Percentiles rank a stretch among this genome's conserved stretches.
phyloP scores from a whole-genome alignment of 1,284 basidiomycete species.

The Ustilago sp. region DNA sequence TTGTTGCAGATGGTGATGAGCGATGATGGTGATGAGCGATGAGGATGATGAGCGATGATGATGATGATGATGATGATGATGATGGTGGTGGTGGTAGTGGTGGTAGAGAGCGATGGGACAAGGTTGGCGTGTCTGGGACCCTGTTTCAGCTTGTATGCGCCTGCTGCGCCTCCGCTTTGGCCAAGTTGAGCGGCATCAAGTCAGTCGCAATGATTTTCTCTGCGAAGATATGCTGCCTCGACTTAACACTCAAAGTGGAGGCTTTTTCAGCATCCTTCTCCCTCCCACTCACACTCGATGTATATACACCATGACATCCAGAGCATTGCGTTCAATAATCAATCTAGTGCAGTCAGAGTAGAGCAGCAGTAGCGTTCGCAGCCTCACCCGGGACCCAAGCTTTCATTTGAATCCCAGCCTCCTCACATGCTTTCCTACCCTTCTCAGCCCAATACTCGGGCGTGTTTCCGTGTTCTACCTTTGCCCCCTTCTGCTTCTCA shows the following conservation, averaged over 20 bases:
- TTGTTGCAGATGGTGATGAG: too few species aligned
- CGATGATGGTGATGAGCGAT: too few species aligned
- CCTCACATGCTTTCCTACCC: conserved; percentile 32
- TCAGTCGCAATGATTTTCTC: too few species aligned
- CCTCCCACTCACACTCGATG: background rate
- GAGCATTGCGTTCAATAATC: background rate
- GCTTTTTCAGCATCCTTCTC: background rate
- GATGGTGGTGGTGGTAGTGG: too few species aligned
- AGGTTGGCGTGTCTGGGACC: too few species aligned
- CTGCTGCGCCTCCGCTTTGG: too few species aligned
- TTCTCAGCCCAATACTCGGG: conserved; percentile 37
- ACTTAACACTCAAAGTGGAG: conserved; percentile 2
- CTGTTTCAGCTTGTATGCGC: too few species aligned
- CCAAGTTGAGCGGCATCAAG: too few species aligned
- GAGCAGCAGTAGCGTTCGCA: conserved; percentile 28
- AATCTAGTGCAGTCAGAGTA: background rate
- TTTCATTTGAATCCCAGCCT: conserved; percentile 37
- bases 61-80: too few species aligned
- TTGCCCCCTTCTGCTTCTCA: conserved; percentile 4
- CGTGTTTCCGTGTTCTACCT: conserved; percentile 9
- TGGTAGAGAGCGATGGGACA: too few species aligned
- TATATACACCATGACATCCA: background rate
- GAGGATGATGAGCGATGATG: too few species aligned
- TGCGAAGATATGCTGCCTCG: too few species aligned
- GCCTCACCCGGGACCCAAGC: conserved; percentile 28